These are phyloP conservation scores for Myxozyma monticola DNA, from an alignment of 805 yeast species.

Conservation along the genomic window DNA sequence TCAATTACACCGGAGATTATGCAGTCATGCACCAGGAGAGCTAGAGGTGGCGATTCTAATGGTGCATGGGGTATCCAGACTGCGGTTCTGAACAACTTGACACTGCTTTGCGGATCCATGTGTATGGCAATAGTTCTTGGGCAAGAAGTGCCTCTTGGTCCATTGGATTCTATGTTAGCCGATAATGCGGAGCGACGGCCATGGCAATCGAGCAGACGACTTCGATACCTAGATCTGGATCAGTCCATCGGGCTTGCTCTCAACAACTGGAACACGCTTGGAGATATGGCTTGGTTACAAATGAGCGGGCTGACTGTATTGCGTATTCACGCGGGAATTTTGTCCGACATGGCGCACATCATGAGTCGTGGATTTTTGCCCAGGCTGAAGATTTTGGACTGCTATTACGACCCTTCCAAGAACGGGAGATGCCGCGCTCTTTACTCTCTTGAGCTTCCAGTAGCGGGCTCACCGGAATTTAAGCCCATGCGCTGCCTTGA, in stretches of 20 bases:
- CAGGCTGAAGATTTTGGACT: slow-evolving; percentile 3
- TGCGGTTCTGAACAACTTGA: slow-evolving; percentile 2
- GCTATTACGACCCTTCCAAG: slow-evolving; percentile 12
- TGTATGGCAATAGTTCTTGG: slow-evolving; percentile 1
- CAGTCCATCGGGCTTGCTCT: slow-evolving; percentile 5
- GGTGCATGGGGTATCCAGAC: neutral
- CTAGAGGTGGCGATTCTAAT: neutral
- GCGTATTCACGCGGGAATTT: slow-evolving; percentile 4
- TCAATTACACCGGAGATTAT: neutral
- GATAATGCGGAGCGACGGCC: neutral
- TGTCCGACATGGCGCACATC: slow-evolving; percentile 2
- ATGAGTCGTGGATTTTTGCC: slow-evolving; percentile 4
- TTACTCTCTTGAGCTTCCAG: neutral
- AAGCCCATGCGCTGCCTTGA: neutral
- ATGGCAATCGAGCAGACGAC: neutral
- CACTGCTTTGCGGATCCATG: neutral
- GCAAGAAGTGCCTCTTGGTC: neutral
- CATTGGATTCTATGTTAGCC: neutral
- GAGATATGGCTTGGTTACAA: slow-evolving; percentile 1
- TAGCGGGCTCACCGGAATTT: neutral
- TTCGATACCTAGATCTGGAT: neutral
- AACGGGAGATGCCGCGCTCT: slow-evolving; percentile 4
- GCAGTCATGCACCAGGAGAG: neutral
- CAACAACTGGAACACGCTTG: slow-evolving; percentile 4
- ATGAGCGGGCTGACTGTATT: slow-evolving; percentile 4